These are phyloP conservation scores for Picea abies DNA, from an alignment of 83 land plant genomes.

Conservation along the genomic window DNA sequence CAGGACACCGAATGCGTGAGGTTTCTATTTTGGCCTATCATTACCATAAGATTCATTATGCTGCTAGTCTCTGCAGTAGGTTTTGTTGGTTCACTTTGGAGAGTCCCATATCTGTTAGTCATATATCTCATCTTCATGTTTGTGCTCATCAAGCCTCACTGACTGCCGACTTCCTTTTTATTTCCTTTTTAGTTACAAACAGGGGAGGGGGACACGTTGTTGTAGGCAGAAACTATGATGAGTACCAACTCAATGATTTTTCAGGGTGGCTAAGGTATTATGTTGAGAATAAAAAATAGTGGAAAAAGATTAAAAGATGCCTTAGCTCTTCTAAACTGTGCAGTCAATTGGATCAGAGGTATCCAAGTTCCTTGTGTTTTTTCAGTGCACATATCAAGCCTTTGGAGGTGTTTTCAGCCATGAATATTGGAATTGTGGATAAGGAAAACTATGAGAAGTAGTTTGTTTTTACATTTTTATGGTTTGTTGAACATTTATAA, in stretches of 20 bases:
- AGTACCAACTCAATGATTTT: conserved; percentile 58
- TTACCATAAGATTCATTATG: too few relatives aligned
- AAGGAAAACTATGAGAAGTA: too few relatives aligned
- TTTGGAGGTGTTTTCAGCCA: conserved; percentile 27
- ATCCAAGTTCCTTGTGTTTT: conserved; percentile 41
- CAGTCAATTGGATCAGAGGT: conserved; percentile 26
- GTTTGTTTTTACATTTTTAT: too few relatives aligned
- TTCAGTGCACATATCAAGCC: conserved; percentile 48
- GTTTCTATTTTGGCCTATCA: not conserved
- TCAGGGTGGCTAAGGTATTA: conserved; percentile 54
- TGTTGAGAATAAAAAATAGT: conserved; percentile 28
- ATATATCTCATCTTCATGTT: not conserved
- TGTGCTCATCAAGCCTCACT: conserved; percentile 47
- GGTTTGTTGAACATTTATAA: too few relatives aligned
- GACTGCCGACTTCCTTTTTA: not conserved
- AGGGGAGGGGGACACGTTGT: conserved; percentile 42
- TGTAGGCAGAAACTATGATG: conserved; percentile 39
- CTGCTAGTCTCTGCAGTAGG: too few relatives aligned
- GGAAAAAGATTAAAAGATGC: conserved; percentile 57
- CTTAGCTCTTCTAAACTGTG: conserved; percentile 37
- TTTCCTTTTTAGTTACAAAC: conserved; percentile 62
- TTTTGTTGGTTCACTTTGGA: too few relatives aligned
- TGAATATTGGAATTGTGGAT: too few relatives aligned
- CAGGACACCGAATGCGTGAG: conserved; percentile 54
- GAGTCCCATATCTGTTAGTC: conserved; percentile 1